Conservation (phyloP, 768 basidiomycete species). For the Phlegmacium glaucopus region DNA sequence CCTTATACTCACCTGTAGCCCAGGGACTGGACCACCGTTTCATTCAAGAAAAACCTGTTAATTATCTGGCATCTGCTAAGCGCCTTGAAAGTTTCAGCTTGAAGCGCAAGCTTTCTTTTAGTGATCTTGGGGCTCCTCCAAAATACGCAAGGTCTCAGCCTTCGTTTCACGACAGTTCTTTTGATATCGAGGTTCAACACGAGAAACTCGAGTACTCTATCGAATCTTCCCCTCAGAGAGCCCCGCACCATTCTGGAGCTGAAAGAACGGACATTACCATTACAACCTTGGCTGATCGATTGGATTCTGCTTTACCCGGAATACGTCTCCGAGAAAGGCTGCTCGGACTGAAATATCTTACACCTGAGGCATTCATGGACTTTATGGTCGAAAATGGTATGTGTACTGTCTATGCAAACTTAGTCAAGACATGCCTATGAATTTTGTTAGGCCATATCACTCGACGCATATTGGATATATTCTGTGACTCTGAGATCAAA, state of each 20-base stretch:
- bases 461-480: conserved; percentile 36
- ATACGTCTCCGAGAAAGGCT: conserved; percentile 45
- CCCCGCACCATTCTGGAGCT: too few relatives aligned
- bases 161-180: conserved; percentile 41
- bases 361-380: conserved; percentile 42
- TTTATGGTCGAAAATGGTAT: conserved; percentile 36
- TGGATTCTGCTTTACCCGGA: conserved; percentile 45
- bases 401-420: not conserved
- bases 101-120: conserved; percentile 33
- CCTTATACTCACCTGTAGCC: conserved; percentile 12
- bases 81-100: conserved; percentile 15
- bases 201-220: conserved; percentile 28
- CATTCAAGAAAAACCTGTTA: too few relatives aligned
- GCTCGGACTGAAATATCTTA: conserved; percentile 19
- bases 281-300: conserved; percentile 29
- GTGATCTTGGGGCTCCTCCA: conserved; percentile 38
- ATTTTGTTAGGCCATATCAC: conserved; percentile 43
- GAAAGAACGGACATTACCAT: conserved; percentile 17
- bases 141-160: conserved; percentile 42
- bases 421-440: too few relatives aligned
- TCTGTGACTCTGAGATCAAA: conserved; percentile 44
- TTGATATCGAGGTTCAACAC: conserved; percentile 37
- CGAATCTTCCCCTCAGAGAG: conserved; percentile 11
- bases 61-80: conserved; percentile 1
- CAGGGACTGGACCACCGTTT: too few relatives aligned